Evolutionary conservation across 305 asterid genomes (phyloP).

Genomic region (Galium porrigens): DNA sequence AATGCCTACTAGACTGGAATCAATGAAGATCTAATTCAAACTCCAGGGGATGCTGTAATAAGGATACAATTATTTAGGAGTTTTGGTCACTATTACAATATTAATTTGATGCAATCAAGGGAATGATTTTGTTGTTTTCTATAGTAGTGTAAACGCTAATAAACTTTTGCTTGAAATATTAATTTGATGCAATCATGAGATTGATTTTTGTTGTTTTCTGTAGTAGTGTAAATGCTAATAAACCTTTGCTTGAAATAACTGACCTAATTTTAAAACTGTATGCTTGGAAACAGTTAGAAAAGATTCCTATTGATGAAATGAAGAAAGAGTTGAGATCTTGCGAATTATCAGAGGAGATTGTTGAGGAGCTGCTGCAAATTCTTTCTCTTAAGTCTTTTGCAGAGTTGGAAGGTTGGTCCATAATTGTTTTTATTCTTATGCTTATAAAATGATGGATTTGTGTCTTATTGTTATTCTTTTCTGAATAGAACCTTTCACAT

Average conservation of each 20-base stretch:
- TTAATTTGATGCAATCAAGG: not conserved
- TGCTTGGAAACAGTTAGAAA: conserved; percentile 49
- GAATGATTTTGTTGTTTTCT: not conserved
- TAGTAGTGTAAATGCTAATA: not conserved
- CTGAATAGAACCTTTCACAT: not conserved
- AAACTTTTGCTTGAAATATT: not conserved
- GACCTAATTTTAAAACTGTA: not conserved
- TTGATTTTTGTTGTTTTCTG: not conserved
- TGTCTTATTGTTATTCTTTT: not conserved
- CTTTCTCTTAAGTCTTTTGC: conserved; percentile 66
- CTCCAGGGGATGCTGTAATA: not conserved
- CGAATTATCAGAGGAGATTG: conserved; percentile 65
- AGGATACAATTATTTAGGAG: not conserved
- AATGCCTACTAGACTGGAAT: not conserved
- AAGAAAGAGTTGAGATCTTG: conserved; percentile 67
- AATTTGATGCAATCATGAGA: too few species aligned
- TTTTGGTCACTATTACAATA: not conserved
- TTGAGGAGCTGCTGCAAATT: conserved; percentile 70
- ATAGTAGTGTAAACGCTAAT: not conserved
- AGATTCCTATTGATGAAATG: conserved; percentile 76
- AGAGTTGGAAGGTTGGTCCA: conserved; percentile 60
- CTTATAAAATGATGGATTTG: not conserved
- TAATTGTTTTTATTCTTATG: not conserved
- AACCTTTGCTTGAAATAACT: not conserved
- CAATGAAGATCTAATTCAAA: not conserved